Evolutionary conservation across 352 stramenopile genomes (phyloP), one percentile per base, ranked within the genome.

Genomic region (Phytophthora sojae): DNA sequence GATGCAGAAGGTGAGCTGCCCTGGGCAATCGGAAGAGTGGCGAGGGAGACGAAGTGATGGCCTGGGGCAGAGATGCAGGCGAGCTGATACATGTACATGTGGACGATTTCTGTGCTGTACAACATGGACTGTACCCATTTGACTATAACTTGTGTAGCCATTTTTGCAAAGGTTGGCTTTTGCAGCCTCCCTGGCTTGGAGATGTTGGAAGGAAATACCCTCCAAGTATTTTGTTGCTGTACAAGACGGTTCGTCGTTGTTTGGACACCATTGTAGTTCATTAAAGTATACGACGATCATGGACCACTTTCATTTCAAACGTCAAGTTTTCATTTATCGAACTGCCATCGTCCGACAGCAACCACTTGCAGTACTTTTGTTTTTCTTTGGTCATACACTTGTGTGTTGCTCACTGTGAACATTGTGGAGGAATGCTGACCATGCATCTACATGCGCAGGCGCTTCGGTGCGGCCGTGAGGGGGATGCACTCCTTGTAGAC

Each of bases 401-500:
- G 12, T 15, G 35, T 44, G 9, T 44, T 7, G 29, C 8, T 32
- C 29, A 29, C 26, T 29, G 26, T 29, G 29, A 32, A 9, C 29
- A 6, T 21, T 21, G 21, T 21, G 21, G 21, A 21, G 21, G 26
- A 3, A 29, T 29, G 26, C 26, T 29, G 26, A 29, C 4, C 35
- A 42, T 2, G 15, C 37, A n/a, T n/a, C 37, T 44, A 44, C 37
- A 44, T 17, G 1, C 11, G 12, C 37, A 44, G 37, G 0, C 37
- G 37, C 37, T 44, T 44, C 2, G 37, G 11, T n/a, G 37, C 37
- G 12, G 44, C 44, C 44, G 44, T 51, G 11, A 51, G 7, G 6
- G 44, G 44, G n/a, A 51, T 51, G 44, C 44, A 51, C 44, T 26
- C 44, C 44, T 51, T 51, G 44, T 51, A 51, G 11, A 51, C 44